Conservation (phyloP, 2,329 filamentous ascomycete genomes). For the Fusarium sororula region DNA sequence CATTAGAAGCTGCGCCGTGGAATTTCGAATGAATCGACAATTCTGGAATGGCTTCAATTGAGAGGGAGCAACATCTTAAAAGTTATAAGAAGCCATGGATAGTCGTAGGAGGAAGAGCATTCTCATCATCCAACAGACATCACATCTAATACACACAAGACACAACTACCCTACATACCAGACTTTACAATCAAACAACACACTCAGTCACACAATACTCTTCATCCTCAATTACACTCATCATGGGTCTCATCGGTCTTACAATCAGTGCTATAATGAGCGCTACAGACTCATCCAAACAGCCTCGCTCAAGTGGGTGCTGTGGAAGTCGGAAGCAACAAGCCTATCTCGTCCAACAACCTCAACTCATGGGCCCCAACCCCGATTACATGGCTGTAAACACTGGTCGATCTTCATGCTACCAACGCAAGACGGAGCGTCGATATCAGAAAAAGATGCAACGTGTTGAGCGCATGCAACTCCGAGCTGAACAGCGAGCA, state of each 20-base stretch:
- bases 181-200: not conserved
- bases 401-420: not conserved
- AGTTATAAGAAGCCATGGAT: slow-evolving; percentile 13
- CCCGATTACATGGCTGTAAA: not conserved
- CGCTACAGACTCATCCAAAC: not conserved
- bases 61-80: not conserved
- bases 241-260: slow-evolving; percentile 36
- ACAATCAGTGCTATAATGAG: slow-evolving; percentile 3
- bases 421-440: slow-evolving; percentile 29
- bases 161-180: not conserved
- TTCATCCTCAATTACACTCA: not conserved
- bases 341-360: not conserved
- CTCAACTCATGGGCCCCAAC: not conserved
- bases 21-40: slow-evolving; percentile 25
- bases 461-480: slow-evolving; percentile 32
- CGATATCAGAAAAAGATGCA: slow-evolving; percentile 31
- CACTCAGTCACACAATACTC: not conserved
- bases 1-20: not conserved
- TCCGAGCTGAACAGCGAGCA: slow-evolving; percentile 30
- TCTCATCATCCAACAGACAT: not conserved
- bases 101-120: not conserved
- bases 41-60: slow-evolving; percentile 7
- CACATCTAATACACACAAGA: not conserved
- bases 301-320: not conserved
- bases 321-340: not conserved